A percentile compares a stretch with the other conserved stretches of the same genome.
These are phyloP conservation scores for Adansonia digitata DNA, from an alignment of 345 rosid genomes.

Conservation along the genomic window DNA sequence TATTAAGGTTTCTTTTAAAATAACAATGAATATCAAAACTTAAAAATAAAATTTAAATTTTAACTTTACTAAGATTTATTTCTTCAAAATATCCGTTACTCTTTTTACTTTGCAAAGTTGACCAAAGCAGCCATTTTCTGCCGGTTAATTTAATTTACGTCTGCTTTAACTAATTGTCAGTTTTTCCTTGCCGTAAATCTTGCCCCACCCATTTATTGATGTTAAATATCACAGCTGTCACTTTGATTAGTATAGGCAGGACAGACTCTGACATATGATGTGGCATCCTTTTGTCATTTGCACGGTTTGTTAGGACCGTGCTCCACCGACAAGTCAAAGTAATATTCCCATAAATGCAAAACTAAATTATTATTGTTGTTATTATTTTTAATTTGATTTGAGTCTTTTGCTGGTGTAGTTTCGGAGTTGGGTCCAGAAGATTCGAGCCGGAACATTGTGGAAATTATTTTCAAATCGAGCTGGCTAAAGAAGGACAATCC, in stretches of 20 bases:
- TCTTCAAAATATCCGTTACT: too few relatives aligned
- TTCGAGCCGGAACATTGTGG: constrained; percentile 92
- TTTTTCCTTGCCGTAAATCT: background rate
- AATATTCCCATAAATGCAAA: background rate
- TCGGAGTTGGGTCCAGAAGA: constrained; percentile 96
- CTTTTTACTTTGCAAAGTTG: background rate
- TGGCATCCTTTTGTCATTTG: background rate
- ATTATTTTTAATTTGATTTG: background rate
- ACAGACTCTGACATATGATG: background rate
- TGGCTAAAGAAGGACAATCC: constrained; percentile 91
- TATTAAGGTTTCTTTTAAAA: too few relatives aligned
- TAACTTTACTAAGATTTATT: too few relatives aligned
- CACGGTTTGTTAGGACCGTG: constrained; percentile 11
- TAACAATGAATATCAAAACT: too few relatives aligned
- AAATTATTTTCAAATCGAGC: constrained; percentile 96
- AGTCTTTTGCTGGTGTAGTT: constrained; percentile 35
- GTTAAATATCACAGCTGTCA: constrained; percentile 23
- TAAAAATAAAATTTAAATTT: too few relatives aligned
- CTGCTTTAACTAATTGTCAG: background rate
- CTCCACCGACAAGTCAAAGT: constrained; percentile 32
- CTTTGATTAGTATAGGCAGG: background rate
- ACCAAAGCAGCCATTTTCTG: background rate
- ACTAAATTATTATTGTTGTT: background rate
- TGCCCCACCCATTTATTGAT: background rate
- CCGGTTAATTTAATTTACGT: background rate